Base-by-base conservation (phyloP, 768 basidiomycete genomes). In the Lentinula guzmanii region DNA sequence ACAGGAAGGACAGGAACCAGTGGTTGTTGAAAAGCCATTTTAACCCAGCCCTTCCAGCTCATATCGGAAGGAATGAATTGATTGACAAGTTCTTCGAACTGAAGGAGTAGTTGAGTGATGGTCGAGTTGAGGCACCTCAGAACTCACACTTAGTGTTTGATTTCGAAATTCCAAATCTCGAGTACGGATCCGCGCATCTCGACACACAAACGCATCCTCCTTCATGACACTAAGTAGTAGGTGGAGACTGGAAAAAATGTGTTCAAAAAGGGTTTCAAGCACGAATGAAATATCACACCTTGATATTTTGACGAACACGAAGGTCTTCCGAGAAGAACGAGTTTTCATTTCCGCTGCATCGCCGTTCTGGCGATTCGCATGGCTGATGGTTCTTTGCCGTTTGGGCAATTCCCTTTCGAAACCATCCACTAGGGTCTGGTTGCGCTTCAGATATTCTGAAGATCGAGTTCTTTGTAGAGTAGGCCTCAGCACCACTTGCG, bases 311-410 rank as follows among this genome's bases (percentile, higher is more conserved):
- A 96, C 89, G 45, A 86, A 77, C 50, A 94, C 84, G 66, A 95
- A 96, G 5, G 86, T 93, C 66, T 93, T 93, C 71, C 87, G 84
- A 0, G 84, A 82, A 1, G 93, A 92, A 6, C 94, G 83, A 11
- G 80, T 83, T 70, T 86, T 90, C 90, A 91, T 91, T 69, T 89
- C 86, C n/a, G 83, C 82, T 2, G 89, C 88, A 68, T 90, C 90
- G 31, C 81, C 82, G 31, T 74, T 74, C 57, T 71, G 72, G 33
- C 52, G 39, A 28, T 59, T 45, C 16, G 35, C 58, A 33, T 52
- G 34, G 28, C 35, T 51, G 4, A n/a, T 28, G 18, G 56, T 60
- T 37, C 64, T 57, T 50, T 46, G 55, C 10, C 62, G 37, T 60
- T 71, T 74, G 31, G 54, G 41, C 51, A 39, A 8, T 39, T 60